phyloP scores from a whole-genome alignment of 352 stramenopile species.

The Aphanomyces euteiches region DNA sequence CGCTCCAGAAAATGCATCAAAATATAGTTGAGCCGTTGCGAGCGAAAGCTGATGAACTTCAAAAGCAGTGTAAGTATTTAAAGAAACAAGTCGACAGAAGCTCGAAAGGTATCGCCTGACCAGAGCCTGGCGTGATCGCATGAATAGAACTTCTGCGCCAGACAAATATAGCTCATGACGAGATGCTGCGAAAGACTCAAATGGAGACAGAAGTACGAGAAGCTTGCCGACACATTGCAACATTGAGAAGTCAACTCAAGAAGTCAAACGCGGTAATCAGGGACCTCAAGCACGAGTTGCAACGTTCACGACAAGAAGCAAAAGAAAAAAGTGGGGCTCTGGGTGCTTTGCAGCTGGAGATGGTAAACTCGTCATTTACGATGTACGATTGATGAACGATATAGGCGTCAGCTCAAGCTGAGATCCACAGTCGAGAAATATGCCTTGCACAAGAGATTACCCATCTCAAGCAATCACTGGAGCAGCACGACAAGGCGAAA shows the following conservation, averaged over 20 bases:
- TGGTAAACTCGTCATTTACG: not conserved
- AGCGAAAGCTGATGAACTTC: not conserved
- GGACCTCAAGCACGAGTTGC: constrained; percentile 7
- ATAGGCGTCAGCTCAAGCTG: constrained; percentile 8
- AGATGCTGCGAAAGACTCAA: not conserved
- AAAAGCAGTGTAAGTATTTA: constrained; percentile 8
- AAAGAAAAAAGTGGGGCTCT: not conserved
- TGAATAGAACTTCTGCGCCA: not conserved
- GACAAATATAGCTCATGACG: not conserved
- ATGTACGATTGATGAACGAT: not conserved
- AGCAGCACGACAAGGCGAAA: not conserved
- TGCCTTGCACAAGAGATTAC: constrained; percentile 24
- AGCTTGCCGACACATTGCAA: constrained; percentile 21
- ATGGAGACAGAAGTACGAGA: constrained; percentile 9
- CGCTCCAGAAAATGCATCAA: not conserved
- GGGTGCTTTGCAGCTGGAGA: not conserved
- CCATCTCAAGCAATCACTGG: not conserved
- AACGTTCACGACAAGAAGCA: not conserved
- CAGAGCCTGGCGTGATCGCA: not conserved
- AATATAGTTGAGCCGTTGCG: not conserved
- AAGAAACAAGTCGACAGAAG: not conserved
- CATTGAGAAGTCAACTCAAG: constrained; percentile 22
- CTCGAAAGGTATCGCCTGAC: not conserved
- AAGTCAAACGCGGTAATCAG: not conserved
- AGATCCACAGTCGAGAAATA: not conserved